Evolutionary conservation across 1,284 basidiomycete species (phyloP), one percentile per base, ranked within the genome.

Genomic region (Coriolopsis trogii): DNA sequence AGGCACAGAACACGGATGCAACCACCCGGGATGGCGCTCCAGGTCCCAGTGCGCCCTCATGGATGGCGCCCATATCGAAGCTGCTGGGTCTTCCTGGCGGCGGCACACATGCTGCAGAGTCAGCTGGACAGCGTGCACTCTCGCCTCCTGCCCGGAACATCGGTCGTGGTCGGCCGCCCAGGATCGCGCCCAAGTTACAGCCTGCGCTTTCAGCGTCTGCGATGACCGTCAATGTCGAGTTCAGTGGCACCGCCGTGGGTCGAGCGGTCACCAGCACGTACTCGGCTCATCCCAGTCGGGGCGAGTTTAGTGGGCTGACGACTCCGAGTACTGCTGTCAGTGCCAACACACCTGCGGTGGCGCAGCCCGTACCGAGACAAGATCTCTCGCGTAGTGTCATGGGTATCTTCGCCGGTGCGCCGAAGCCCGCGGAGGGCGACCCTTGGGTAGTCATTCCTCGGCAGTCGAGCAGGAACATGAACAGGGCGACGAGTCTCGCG

Each of bases 171-270:
- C 64, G 69, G 25, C 58, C 66, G 13, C 58, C 74, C 4, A 77
- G 78, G n/a, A 62, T 78, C 0, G 81, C 79, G 12, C 82, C 89
- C 0, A 97, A 96, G 67, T 77, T 88, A 18, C 82, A 83, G 1
- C 87, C 93, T 1, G 91, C 90, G 15, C 80, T 93, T 20, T 85
- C 88, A 5, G 91, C 95, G 3, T 91, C 89, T 16, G 79, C 90
- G 1, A 94, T 90, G 28, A 93, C 91, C 0, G 93, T 97, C 60
- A 95, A 93, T 54, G 93, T 98, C 47, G 94, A 96, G 73, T 96
- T 96, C 70, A 91, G 87, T 5, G 87, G 89, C 2, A 72, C 81
- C 2, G 90, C 87, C 15, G 79, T 85, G 7, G 85, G 91, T 15
- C 78, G 87, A 50, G 84, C 90, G 0, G 81, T 87, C n/a, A 86